phyloP scores from a whole-genome alignment of 768 basidiomycete species.

The Mycena belliarum region DNA sequence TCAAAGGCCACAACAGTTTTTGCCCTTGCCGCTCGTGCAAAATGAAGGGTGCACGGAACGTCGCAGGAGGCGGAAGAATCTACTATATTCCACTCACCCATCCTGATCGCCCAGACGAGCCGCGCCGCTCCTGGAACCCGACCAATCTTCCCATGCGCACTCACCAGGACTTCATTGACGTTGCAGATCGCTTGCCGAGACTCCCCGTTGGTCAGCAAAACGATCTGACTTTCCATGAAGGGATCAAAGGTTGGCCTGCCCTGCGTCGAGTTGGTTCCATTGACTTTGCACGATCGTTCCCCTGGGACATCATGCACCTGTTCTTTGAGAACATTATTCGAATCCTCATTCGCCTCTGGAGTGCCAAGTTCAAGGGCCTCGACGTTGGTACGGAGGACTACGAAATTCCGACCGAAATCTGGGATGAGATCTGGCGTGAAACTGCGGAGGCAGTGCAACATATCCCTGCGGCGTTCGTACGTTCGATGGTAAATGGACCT shows the following conservation, averaged over 20 bases:
- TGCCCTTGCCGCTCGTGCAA: conserved; percentile 36
- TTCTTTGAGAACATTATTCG: conserved; percentile 42
- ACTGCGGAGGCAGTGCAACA: conserved; percentile 21
- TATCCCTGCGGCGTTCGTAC: conserved; percentile 36
- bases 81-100: conserved; percentile 24
- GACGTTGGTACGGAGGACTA: conserved; percentile 29
- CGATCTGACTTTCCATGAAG: conserved; percentile 25
- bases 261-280: conserved; percentile 30
- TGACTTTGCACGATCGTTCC: conserved; percentile 31
- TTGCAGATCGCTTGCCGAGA: too few species aligned
- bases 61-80: conserved; percentile 26
- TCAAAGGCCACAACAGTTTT: conserved; percentile 39
- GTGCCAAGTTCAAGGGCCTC: conserved; percentile 33
- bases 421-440: conserved; percentile 27
- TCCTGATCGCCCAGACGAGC: conserved; percentile 10
- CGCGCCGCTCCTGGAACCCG: conserved; percentile 18
- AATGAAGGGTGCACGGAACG: conserved; percentile 29
- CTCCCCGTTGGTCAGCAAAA: conserved; percentile 21
- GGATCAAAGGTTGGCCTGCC: conserved; percentile 32
- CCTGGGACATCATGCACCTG: conserved; percentile 51
- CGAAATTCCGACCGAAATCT: conserved; percentile 30
- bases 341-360: conserved; percentile 40
- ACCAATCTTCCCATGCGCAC: conserved; percentile 32
- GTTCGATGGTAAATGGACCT: conserved; percentile 28
- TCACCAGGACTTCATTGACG: conserved; percentile 31